Evolutionary conservation across 768 basidiomycete genomes (phyloP), one percentile per base, ranked within the genome.

Genomic region (Boletus pseudo-olivaceus): DNA sequence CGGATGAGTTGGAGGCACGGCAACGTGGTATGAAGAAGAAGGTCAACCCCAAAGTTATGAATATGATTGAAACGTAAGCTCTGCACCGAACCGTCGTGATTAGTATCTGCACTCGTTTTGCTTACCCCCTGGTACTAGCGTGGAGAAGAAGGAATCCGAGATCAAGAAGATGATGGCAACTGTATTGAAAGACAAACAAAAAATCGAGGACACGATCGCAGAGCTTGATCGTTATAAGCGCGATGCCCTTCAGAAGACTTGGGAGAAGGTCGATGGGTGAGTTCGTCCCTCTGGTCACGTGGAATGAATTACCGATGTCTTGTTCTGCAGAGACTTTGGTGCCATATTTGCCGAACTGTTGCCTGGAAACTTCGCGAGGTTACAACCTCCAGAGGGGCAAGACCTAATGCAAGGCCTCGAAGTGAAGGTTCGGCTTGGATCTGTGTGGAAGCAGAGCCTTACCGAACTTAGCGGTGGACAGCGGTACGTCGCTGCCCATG

Each of bases 401-500:
- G 94, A 98, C 67, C 77, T 99, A 56, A 96, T 93, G 73, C 82
- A 93, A 53, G 97, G 97, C 34, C 82, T 99, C 7, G 97, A 99
- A 69, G 95, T 99, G 72, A 99, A 98, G 68, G 97, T 99, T 11
- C 86, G 82, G 61, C 82, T 99, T 2, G 97, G 97, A 10, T 84
- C 79, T 29, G 93, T 99, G 0, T 99, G 97, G 97, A 99, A 99
- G 70, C 91, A 94, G 62, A 93, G 91, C 67, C 76, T 99, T 68
- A 99, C 96, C 0, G 97, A 99, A 67, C 77, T 99, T 49, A 96
- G 93, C 62, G 97, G 97, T 54, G 97, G 97, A 11, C 97, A 99
- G 76, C 77, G 97, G 93, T 94, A 56, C 55, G 85, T 69, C 33
- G 10, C 12, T 14, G 15, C 45, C 41, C 27, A 37, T 43, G 14